Evolutionary conservation across 148 eudicot genomes (phyloP).

Genomic region (Diospyros kaki): DNA sequence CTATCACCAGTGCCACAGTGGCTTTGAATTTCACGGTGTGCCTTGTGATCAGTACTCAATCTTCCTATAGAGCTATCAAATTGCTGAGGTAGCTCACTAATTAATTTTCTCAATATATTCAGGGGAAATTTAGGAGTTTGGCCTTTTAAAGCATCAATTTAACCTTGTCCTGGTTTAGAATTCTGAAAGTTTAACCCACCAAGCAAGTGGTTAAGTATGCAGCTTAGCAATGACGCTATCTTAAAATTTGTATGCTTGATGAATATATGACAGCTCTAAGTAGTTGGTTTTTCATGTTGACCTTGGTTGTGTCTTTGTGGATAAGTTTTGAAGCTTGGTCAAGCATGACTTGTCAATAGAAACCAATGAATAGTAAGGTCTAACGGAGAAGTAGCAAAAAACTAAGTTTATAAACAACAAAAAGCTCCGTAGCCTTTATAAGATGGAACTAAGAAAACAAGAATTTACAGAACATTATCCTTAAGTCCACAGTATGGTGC

Average conservation of each 20-base stretch:
- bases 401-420: neutral
- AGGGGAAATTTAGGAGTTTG: neutral
- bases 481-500: too few species aligned
- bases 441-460: neutral
- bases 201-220: neutral
- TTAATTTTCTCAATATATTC: neutral
- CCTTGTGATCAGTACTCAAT: neutral
- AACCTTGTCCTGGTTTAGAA: neutral
- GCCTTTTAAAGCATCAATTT: neutral
- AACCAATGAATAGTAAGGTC: neutral
- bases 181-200: neutral
- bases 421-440: neutral
- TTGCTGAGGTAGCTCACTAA: neutral
- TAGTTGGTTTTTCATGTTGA: neutral
- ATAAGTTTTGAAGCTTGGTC: neutral
- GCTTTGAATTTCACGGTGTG: neutral
- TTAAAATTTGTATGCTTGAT: neutral
- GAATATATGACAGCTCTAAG: neutral
- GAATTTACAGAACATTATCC: neutral
- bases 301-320: neutral
- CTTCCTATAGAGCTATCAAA: neutral
- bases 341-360: neutral
- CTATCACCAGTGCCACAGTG: neutral
- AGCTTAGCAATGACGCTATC: neutral
- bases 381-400: neutral